Evolutionary conservation across 306 rosid genomes (phyloP), one percentile per base, ranked within the genome.

Genomic region (Cicer chorassanicum): DNA sequence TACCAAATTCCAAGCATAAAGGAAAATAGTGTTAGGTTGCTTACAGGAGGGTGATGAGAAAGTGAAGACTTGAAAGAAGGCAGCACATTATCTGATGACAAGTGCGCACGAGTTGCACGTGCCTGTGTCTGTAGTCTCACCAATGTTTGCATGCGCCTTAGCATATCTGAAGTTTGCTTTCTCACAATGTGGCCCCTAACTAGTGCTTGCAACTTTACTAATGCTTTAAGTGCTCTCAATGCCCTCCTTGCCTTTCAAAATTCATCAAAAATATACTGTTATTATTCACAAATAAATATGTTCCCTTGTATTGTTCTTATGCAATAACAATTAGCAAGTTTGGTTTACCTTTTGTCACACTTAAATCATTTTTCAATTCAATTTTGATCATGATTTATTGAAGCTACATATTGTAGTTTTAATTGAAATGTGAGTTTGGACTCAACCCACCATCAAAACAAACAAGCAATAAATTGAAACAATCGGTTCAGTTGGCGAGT

Each of bases 151-250:
- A 94, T 94, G 56, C 96, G 88, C 76, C 84, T 81, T 12, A 94
- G 89, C 97, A 94, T 90, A 82, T 94, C 96, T 8, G 97, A 81
- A 7, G 88, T 90, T 83, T 88, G 93, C 81, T 94, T 94, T 75
- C 99, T 90, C 82, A 92, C 99, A 42, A 92, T 90, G 89, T 92
- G 90, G 51, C 99, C 97, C 83, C 97, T 84, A 68, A 89, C 97
- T 88, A 94, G 78, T 66, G 99, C 96, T 85, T 94, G 97, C 80
- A 94, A 87, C 86, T 90, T 94, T 87, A 94, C 99, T 72, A 94
- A 73, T 69, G 97, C 86, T 83, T 90, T 94, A 0, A 94, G 95
- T 61, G 99, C 97, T 76, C 89, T 92, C 54, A 94, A 75, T 6
- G 99, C 99, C 75, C 99, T 87, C 88, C 90, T 90, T 78, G 97